Percentiles rank a stretch among this genome's conserved stretches.
These are phyloP conservation scores for Xylariaceae sp. DNA, from an alignment of 2,329 filamentous ascomycete species.

Conservation along the genomic window DNA sequence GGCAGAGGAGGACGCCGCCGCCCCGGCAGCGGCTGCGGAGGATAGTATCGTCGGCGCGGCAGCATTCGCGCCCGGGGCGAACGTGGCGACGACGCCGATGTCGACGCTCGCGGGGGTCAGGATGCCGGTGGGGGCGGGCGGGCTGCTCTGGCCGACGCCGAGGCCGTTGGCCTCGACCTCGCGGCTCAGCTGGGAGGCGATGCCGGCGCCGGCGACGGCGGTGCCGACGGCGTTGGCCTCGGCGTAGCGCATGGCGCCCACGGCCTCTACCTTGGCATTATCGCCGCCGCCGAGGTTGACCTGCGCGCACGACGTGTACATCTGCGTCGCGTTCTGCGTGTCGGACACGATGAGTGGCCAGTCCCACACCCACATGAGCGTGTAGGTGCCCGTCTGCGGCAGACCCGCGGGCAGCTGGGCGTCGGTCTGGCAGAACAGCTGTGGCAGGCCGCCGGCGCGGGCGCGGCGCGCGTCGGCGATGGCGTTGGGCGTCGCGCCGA, in stretches of 20 bases:
- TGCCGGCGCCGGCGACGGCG: constrained; percentile 25
- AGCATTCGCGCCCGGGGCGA: too few relatives aligned
- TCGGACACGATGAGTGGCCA: constrained; percentile 59
- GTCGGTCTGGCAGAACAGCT: constrained; percentile 75
- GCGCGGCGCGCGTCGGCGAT: constrained; percentile 54
- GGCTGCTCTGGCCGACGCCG: constrained; percentile 18
- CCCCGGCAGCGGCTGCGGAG: too few relatives aligned
- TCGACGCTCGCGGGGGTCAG: constrained; percentile 14
- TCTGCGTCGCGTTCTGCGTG: constrained; percentile 42
- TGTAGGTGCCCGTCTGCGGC: constrained; percentile 58
- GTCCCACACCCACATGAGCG: constrained; percentile 95
- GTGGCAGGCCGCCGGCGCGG: constrained; percentile 47
- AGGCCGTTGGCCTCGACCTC: constrained; percentile 29
- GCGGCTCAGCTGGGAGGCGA: constrained; percentile 38
- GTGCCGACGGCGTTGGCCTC: constrained; percentile 22
- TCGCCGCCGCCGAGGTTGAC: constrained; percentile 25
- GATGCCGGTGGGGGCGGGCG: constrained; percentile 16
- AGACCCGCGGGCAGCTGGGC: constrained; percentile 64
- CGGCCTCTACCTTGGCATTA: constrained; percentile 8
- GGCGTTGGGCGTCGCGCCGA: constrained; percentile 10
- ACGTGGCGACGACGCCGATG: constrained; percentile 12
- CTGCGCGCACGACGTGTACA: constrained; percentile 47
- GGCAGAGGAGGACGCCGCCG: neutral
- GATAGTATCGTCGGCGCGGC: too few relatives aligned
- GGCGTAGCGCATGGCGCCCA: neutral